phyloP scores from a whole-genome alignment of 371 early-diverging fungal species.

The Mucor irregularis region DNA sequence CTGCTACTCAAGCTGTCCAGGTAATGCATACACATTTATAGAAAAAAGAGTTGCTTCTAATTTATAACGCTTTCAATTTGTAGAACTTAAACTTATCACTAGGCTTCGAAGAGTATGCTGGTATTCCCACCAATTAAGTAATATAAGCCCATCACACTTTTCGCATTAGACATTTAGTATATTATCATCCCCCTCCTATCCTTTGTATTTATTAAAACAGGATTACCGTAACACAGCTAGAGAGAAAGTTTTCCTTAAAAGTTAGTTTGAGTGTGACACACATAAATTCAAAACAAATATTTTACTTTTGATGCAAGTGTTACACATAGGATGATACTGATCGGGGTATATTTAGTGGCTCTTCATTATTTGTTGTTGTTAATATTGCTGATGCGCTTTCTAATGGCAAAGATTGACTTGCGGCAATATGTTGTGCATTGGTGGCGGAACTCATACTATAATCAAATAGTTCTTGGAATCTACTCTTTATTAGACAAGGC shows the following conservation, averaged over 20 bases:
- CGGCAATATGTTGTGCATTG: not conserved
- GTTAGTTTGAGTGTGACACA: too few species aligned
- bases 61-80: constrained; percentile 2
- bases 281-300: not conserved
- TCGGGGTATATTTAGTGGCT: not conserved
- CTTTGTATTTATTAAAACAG: too few species aligned
- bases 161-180: not conserved
- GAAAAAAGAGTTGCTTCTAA: not conserved
- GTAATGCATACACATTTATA: constrained; percentile 1
- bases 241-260: too few species aligned
- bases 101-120: constrained; percentile 80
- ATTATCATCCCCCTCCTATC: not conserved
- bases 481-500: not conserved
- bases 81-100: constrained; percentile 78
- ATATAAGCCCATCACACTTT: too few species aligned
- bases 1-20: constrained; percentile 96
- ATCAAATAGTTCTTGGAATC: constrained; percentile 15
- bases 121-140: constrained; percentile 66
- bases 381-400: not conserved
- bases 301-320: not conserved
- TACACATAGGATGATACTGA: constrained; percentile 7
- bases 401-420: not conserved
- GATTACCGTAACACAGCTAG: too few species aligned
- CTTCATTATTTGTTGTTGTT: not conserved
- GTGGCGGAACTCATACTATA: not conserved